Conservation (phyloP, 2,329 filamentous ascomycete genomes). For the Calonectria pauciramosa region DNA sequence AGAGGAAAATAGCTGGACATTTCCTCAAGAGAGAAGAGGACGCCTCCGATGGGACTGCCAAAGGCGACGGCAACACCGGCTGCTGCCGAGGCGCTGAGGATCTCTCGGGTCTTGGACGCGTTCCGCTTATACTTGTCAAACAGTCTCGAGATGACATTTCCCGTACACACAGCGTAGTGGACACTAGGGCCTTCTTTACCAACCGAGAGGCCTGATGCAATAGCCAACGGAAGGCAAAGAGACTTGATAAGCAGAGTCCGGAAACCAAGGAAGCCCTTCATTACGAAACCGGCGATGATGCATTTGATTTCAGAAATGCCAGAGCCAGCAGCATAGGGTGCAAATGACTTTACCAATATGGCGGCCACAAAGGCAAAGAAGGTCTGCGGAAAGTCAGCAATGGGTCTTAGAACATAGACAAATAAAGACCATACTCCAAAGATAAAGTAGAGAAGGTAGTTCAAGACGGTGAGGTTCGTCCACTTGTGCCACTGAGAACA, state of each 20-base stretch:
- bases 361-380: slow-evolving; percentile 87
- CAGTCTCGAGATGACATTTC: slow-evolving; percentile 93
- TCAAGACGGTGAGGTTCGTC: slow-evolving; percentile 82
- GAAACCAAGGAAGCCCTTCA: slow-evolving; percentile 96
- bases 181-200: slow-evolving; percentile 98
- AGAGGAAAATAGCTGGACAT: slow-evolving; percentile 97
- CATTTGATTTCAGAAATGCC: slow-evolving; percentile 99
- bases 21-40: slow-evolving; percentile 96
- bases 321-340: slow-evolving; percentile 95
- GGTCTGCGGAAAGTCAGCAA: slow-evolving; percentile 60
- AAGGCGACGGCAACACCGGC: slow-evolving; percentile 97
- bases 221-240: slow-evolving; percentile 88
- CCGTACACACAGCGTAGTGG: slow-evolving; percentile 98
- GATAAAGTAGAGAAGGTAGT: slow-evolving; percentile 89
- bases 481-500: slow-evolving; percentile 92
- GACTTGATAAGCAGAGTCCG: slow-evolving; percentile 97
- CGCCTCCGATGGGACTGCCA: slow-evolving; percentile 95
- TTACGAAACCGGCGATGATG: slow-evolving; percentile 98
- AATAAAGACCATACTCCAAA: slow-evolving; percentile 74
- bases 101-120: slow-evolving; percentile 94
- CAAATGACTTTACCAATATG: slow-evolving; percentile 88
- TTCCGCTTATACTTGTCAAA: slow-evolving; percentile 94
- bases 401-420: not conserved
- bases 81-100: slow-evolving; percentile 93
- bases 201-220: slow-evolving; percentile 93